Base-by-base conservation (phyloP, 306 rosid genomes). In the Leucaena leucocephala region DNA sequence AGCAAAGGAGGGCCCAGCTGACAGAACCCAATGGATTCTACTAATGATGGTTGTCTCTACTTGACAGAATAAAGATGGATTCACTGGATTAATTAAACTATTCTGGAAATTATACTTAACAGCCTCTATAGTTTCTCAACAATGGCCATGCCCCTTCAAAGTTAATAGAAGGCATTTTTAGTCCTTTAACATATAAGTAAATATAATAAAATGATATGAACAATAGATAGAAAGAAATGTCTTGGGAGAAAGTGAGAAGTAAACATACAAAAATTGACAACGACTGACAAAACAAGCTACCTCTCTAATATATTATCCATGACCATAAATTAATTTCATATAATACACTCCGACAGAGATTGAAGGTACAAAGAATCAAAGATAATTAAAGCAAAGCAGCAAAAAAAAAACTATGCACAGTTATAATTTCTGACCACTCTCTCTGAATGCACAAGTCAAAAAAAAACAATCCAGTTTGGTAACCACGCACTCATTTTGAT, bases 21-120 rank as follows among this genome's bases (percentile, higher is more conserved):
- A 44, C 73, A 68, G n/a, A 68, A 44, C 38, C 43, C 4, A 65
- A 33, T 65, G 69, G 69, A 64, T 34, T 36, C 69, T 36, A 64
- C 45, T 6, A 6, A 35, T 35, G 2, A 15, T 35, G 4, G 43
- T 33, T 63, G 52, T 67, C 72, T 67, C 72, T 11, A 40, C 11
- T 67, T 42, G 72, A 42, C 52, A n/a, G 8, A 42, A 19, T 8
- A 40, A 39, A 43, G 55, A 68, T 44, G 55, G 73, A 21, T 43
- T 10, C 38, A 42, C 54, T 44, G 73, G 22, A 42, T 21, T 43
- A 12, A 44, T 6, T 4, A 57, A 50, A 14, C 58, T 7, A 55
- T n/a, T 55, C 36, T 58, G 36, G 21, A 21, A 8, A 57, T 21
- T 8, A 21, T 57, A 57, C 3, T 57, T 9, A 7, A 27, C 27